Base-by-base conservation (phyloP, 2,329 filamentous ascomycete genomes). In the Balansia obtecta region DNA sequence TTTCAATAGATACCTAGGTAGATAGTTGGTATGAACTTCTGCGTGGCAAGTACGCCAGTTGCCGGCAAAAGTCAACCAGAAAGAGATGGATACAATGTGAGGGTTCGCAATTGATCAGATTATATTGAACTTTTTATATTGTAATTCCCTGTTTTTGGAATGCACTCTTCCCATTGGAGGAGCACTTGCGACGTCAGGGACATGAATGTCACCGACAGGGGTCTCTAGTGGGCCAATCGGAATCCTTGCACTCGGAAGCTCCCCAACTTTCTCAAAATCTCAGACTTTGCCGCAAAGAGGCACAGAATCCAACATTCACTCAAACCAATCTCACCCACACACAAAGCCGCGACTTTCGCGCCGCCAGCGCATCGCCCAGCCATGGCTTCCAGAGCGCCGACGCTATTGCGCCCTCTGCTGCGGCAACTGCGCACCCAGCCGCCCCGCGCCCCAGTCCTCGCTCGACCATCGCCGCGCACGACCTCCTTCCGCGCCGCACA, bases 351-450 rank as follows among this genome's bases (percentile, higher is more conserved):
- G 27, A 27, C 27, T 27, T 27, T 27, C 27, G 27, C 8, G 27
- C 27, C 27, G 27, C 8, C 27, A 27, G 7, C 27, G 27, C 4
- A 27, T 27, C 7, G 5, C 7, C 7, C 27, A 27, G 27, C 49
- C 51, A 67, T 67, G 65, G 60, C 64, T 16, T 59, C 63, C 22
- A 59, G 57, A 55, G 48, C 60, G 46, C 50, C 57, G 15, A 50
- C 53, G 2, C 44, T 45, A n/a, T 40, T 52, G 20, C 57, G 53
- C 16, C 50, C 51, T 11, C 49, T 59, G 11, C 22, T 58, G 45
- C 57, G 53, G 49, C 56, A 55, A 33, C 49, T 60, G 22, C 55
- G 50, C 40, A 16, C 41, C 13, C 56, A 54, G 38, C 44, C 50
- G 6, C 56, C 50, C 16, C 58, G 51, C 55, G 41, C 32, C 39